Conservation (phyloP, 345 rosid genomes). For the Gossypium thurberi region DNA sequence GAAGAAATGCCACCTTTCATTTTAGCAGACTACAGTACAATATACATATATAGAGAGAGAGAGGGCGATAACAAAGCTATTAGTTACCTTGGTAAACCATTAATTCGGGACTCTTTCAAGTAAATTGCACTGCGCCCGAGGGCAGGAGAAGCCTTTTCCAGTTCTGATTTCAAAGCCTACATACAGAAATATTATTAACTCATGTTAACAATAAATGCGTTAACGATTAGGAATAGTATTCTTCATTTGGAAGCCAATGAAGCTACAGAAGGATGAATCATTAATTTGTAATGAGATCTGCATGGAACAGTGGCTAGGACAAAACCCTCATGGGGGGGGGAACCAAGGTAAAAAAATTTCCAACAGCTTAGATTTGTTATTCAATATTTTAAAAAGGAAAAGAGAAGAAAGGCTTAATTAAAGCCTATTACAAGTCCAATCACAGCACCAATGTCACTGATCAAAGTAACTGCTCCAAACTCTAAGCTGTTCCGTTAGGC, state of each 20-base stretch:
- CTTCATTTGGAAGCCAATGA: not conserved
- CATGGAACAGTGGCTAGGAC: not conserved
- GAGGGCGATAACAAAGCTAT: slow-evolving; percentile 1
- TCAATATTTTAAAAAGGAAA: not conserved
- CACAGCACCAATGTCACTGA: not conserved
- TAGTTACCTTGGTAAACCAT: slow-evolving; percentile 77
- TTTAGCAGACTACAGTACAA: not conserved
- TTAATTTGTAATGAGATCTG: not conserved
- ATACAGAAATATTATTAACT: slow-evolving; percentile 7
- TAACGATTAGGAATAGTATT: not conserved
- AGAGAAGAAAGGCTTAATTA: not conserved
- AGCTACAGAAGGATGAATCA: not conserved
- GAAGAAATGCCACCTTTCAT: not conserved
- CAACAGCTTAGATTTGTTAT: not conserved
- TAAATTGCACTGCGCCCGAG: slow-evolving; percentile 81
- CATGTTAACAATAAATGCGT: not conserved
- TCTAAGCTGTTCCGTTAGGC: not conserved
- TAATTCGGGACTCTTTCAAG: slow-evolving; percentile 79
- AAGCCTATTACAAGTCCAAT: not conserved
- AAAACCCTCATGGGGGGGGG: not conserved
- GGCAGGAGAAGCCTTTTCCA: slow-evolving; percentile 90
- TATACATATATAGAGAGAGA: not conserved
- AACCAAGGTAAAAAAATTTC: not conserved
- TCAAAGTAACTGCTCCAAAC: not conserved
- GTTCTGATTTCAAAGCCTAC: slow-evolving; percentile 86